Percentiles rank a stretch among this genome's conserved stretches.
phyloP scores from a whole-genome alignment of 495 filamentous ascomycete species.

The Penicillium argentinense region DNA sequence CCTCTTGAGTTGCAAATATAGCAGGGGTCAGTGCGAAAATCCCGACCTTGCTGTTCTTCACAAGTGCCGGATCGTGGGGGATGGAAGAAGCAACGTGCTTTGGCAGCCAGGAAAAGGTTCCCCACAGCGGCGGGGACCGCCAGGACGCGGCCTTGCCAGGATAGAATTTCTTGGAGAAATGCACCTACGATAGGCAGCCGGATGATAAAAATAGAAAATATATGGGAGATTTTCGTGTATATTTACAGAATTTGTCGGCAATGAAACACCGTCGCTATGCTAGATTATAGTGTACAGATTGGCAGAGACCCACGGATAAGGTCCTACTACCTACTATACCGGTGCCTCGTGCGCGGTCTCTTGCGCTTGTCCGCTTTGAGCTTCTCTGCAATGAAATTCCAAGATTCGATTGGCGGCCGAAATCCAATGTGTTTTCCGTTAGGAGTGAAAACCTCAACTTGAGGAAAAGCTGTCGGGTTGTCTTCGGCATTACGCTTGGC shows the following conservation, averaged over 20 bases:
- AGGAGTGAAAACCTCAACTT: conserved; percentile 82
- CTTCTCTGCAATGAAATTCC: conserved; percentile 46
- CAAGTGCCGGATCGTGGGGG: background rate
- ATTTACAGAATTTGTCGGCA: conserved; percentile 5
- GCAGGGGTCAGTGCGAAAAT: background rate
- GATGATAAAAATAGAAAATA: background rate
- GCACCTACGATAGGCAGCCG: no score
- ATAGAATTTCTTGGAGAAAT: no score
- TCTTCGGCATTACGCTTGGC: conserved; percentile 36
- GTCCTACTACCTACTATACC: conserved; percentile 19
- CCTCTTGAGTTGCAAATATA: no score
- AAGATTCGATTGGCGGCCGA: conserved; percentile 73
- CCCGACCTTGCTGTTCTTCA: background rate
- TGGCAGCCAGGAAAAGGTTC: background rate
- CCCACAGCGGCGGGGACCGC: conserved; percentile 2
- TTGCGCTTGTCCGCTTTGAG: conserved; percentile 35
- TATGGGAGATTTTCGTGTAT: conserved; percentile 5
- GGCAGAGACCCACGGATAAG: background rate
- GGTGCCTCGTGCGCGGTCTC: conserved; percentile 14
- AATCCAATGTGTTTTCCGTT: conserved; percentile 72
- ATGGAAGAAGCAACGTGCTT: background rate
- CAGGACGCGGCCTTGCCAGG: background rate
- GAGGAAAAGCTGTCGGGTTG: conserved; percentile 49
- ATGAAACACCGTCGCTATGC: conserved; percentile 38
- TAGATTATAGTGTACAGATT: conserved; percentile 14